Conservation (phyloP, 23 red algal genomes). For the Gracilaria domingensis region DNA sequence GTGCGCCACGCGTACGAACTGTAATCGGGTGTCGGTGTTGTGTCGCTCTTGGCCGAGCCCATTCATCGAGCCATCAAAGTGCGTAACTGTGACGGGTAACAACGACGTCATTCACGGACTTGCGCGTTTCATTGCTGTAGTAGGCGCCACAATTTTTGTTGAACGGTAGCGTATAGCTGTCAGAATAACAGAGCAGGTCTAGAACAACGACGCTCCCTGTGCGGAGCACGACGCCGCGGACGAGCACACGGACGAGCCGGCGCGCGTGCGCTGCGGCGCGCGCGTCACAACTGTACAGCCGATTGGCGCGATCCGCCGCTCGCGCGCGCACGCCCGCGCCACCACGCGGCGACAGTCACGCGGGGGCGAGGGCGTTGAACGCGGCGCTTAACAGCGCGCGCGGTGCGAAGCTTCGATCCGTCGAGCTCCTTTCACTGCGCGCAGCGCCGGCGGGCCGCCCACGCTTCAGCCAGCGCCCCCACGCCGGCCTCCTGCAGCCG, state of each 20-base stretch:
- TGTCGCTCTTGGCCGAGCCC: conserved; percentile 10
- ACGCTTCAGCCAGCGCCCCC: background rate
- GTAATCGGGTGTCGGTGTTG: conserved; percentile 31
- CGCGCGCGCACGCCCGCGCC: background rate
- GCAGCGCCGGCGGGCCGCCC: background rate
- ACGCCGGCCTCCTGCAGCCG: too few relatives aligned
- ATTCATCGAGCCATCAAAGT: conserved; percentile 23
- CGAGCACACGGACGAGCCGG: background rate
- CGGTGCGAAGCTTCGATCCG: background rate
- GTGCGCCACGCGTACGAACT: background rate
- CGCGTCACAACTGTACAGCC: background rate
- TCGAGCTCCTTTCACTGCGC: too few relatives aligned
- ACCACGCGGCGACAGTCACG: background rate
- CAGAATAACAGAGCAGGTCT: too few relatives aligned
- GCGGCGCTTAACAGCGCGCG: background rate
- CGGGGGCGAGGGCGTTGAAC: too few relatives aligned
- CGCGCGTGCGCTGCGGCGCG: background rate
- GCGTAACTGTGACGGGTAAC: background rate
- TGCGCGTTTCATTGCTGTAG: background rate
- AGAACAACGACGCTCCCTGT: too few relatives aligned
- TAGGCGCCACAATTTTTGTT: background rate
- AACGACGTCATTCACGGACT: conserved; percentile 5
- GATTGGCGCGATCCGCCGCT: background rate
- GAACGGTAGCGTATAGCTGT: too few relatives aligned
- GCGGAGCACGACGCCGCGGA: background rate